These are phyloP conservation scores for Trypanosoma brucei DNA, from an alignment of 208 protist genomes.

Conservation along the genomic window DNA sequence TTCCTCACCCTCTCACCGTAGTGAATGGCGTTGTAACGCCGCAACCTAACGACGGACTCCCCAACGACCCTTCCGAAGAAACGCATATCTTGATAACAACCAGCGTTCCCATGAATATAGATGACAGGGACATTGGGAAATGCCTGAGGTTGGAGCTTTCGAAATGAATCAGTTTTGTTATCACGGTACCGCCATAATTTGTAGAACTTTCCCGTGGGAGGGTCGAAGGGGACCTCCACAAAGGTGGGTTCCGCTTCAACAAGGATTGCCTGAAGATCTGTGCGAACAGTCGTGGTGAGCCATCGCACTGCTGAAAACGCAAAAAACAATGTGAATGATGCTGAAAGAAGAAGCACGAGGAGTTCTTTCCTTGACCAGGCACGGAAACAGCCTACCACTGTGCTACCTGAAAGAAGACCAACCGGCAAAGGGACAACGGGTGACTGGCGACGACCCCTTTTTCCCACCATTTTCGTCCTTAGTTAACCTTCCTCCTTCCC, in stretches of 20 bases:
- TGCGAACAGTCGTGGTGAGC: constrained; percentile 37
- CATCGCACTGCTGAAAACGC: constrained; percentile 38
- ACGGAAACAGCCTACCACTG: background rate
- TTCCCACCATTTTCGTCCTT: too few species aligned
- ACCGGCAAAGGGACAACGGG: background rate
- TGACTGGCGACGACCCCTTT: too few species aligned
- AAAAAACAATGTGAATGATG: constrained; percentile 26
- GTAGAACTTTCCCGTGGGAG: constrained; percentile 46
- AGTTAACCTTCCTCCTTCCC: too few species aligned
- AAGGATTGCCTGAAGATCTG: constrained; percentile 46
- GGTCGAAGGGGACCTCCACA: constrained; percentile 29
- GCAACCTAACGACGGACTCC: constrained; percentile 47
- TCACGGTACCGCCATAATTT: constrained; percentile 60
- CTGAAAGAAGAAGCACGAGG: constrained; percentile 19
- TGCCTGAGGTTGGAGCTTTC: constrained; percentile 15
- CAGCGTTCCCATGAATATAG: constrained; percentile 81
- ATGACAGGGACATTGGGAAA: constrained; percentile 49
- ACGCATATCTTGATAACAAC: constrained; percentile 68
- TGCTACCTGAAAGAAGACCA: background rate
- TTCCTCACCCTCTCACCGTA: constrained; percentile 45
- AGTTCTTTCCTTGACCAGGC: background rate
- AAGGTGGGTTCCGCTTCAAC: constrained; percentile 48
- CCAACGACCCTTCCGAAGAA: constrained; percentile 67
- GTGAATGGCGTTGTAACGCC: constrained; percentile 17
- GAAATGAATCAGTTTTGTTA: constrained; percentile 49